phyloP scores from a whole-genome alignment of 2,329 filamentous ascomycete genomes.

The Erysiphe pisi region DNA sequence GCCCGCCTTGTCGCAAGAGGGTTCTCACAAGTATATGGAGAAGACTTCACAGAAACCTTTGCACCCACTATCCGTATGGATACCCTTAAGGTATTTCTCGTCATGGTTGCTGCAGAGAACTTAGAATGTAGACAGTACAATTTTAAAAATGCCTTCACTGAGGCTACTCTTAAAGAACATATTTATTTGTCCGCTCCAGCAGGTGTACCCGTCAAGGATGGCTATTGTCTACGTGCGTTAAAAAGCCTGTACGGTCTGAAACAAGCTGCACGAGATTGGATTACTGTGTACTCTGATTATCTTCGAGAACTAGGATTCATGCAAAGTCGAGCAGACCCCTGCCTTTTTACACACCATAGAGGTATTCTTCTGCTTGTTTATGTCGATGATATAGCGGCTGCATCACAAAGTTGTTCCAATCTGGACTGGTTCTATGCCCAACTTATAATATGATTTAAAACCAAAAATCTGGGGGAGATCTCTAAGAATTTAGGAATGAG shows the following conservation, averaged over 20 bases:
- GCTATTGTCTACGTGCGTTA: not conserved
- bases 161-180: too few species aligned
- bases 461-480: constrained; percentile 18
- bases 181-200: too few species aligned
- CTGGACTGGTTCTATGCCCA: constrained; percentile 15
- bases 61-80: not conserved
- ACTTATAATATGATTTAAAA: not conserved
- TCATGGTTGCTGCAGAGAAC: not conserved
- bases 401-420: not conserved
- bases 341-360: not conserved
- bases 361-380: not conserved
- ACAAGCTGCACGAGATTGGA: not conserved
- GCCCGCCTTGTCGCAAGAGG: not conserved
- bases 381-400: constrained; percentile 16
- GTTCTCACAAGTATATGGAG: not conserved
- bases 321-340: constrained; percentile 8
- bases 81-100: not conserved
- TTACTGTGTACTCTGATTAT: not conserved
- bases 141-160: too few species aligned
- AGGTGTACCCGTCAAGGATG: too few species aligned
- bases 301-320: not conserved
- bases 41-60: not conserved
- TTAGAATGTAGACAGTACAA: not conserved
- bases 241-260: constrained; percentile 9
- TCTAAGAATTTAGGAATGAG: not conserved